Base-by-base conservation (phyloP, 139 green algal species). In the Ettlia oleoabundans region DNA sequence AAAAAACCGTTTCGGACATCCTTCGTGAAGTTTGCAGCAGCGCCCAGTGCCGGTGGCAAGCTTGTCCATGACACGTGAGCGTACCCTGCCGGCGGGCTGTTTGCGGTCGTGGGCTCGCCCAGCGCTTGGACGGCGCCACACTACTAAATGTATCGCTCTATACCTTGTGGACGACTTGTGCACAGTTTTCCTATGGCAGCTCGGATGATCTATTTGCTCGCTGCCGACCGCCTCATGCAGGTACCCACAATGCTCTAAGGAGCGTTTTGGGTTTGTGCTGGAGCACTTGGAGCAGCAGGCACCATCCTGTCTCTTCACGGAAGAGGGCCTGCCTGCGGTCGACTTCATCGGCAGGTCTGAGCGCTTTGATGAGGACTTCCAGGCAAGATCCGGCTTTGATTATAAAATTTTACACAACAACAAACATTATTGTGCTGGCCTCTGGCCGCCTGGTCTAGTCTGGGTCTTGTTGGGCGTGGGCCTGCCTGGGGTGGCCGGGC, bases 241-340 rank as follows among this genome's bases (percentile, higher is more conserved):
- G 37, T 53, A n/a, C 18, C 5, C 30, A 21, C 4, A 7, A 19
- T 73, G 66, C 66, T 73, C 37, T 37, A 52, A 73, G 10, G 66
- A 73, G 37, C 66, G 66, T 18, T 73, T 24, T 53, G 66, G 66
- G 13, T 73, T 73, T 53, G 66, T 73, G 37, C 22, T 73, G 18
- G 66, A 73, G 37, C 66, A 73, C 15, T 3, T 73, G 18, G 66
- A 73, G 66, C 21, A 35, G 10, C 66, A 73, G 66, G 6, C 66
- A 30, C 21, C 66, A 35, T 73, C 66, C 66, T 73, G 66, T 37
- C 37, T 73, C 37, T 73, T 73, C 66, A 73, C 66, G 2, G 19
- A 21, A 8, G 37, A 53, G 3, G 66, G 66, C 37, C 35, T 30
- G 66, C 66, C 66, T 3, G 66, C 66, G 18, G 66, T 73, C 7